Evolutionary conservation across 2,329 filamentous ascomycete genomes (phyloP), one percentile per base, ranked within the genome.

Genomic region (Pseudocercospora pini-densiflorae): DNA sequence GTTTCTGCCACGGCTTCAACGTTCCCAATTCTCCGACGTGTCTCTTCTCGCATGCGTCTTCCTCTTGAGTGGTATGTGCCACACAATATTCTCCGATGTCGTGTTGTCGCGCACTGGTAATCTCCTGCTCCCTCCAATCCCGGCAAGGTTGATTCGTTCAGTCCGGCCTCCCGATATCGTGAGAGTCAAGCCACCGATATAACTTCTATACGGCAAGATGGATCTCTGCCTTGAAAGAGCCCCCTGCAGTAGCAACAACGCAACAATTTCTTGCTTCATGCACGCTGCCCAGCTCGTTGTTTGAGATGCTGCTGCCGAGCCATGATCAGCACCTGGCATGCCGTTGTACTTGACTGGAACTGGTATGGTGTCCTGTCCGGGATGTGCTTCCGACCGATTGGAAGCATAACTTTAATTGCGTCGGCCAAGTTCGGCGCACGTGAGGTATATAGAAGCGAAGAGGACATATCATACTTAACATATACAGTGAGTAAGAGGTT

Each of bases 231-330:
- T 51, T 24, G 21, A 19, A 24, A 24, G 12, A 23, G 47, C 45
- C 19, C n/a, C 47, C 47, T 51, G 47, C 47, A 51, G 47, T 51
- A 27, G 47, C 19, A 51, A 23, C 19, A 12, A 24, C 23, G 24
- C 7, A 21, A 24, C 16, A n/a, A 16, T 43, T 43, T 43, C 40
- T 43, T 43, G 40, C 40, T 43, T 51, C 47, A 21, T 51, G 47
- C 47, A 51, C 47, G 47, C 47, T 24, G 47, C 47, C 47, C 47
- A 51, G 47, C 23, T 51, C 47, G 47, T 51, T 27, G 47, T 51
- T 51, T 51, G 47, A 51, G 47, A 23, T 51, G 47, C 47, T 51
- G 47, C 19, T 23, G 47, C 47, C 47, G 21, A 51, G 47, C n/a
- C 40, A 14, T 51, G 19, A 51, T 51, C 47, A 14, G 7, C 45